These are phyloP conservation scores for Anaeromyces robustus DNA, from an alignment of 192 early-diverging fungal genomes.

Conservation along the genomic window DNA sequence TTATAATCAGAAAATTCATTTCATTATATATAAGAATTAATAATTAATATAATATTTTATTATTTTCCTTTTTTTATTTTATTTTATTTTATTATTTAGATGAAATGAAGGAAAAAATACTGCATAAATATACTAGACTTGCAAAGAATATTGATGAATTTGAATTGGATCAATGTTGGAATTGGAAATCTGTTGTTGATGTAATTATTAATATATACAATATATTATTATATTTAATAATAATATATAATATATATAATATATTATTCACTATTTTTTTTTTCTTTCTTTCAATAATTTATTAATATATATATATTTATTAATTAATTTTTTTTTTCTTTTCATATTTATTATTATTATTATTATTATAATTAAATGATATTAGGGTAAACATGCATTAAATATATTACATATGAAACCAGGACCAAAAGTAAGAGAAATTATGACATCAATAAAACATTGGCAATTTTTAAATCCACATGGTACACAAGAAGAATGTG, in stretches of 20 bases:
- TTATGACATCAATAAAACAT: constrained; percentile 52
- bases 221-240: no score
- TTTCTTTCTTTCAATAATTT: no score
- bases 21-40: no score
- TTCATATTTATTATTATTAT: no score
- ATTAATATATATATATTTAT: no score
- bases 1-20: no score
- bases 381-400: constrained; percentile 51
- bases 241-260: no score
- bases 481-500: constrained; percentile 42
- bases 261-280: neutral
- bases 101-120: neutral
- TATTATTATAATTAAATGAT: no score
- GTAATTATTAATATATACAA: constrained; percentile 9
- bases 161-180: constrained; percentile 10
- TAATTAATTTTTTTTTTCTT: no score
- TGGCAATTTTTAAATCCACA: constrained; percentile 68
- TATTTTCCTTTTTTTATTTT: constrained; percentile 24
- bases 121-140: constrained; percentile 13
- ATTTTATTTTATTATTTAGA: constrained; percentile 8
- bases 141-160: constrained; percentile 1
- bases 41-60: constrained; percentile 35
- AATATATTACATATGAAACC: constrained; percentile 48
- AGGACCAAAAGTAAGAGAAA: constrained; percentile 45
- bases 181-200: constrained; percentile 24